Base-by-base conservation (phyloP, 345 rosid genomes). In the Draba incana region DNA sequence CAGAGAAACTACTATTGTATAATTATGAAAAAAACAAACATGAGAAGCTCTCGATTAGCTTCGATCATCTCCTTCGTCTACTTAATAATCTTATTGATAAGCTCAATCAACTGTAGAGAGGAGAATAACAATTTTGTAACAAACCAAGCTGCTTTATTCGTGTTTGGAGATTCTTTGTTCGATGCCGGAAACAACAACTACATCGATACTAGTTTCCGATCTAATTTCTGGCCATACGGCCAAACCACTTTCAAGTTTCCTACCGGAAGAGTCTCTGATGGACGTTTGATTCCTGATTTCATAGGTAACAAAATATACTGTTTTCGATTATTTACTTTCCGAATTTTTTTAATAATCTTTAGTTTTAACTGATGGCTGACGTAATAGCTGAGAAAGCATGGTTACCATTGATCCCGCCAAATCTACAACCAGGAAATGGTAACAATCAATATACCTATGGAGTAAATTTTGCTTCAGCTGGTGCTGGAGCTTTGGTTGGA, bases 181-280 rank as follows among this genome's bases (percentile, higher is more conserved):
- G 86, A 81, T 69, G 62, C 72, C 1, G 84, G 87, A 66, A 83
- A 81, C 74, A 80, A 84, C 71, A 80, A 81, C 64, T 75, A 72
- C 10, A 75, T 78, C 70, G 43, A 72, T 30, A 77, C 81, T 2
- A 1, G 70, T 4, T 11, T 9, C 10, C 57, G 39, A 45, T 73
- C 81, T 10, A 70, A 83, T 39, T 69, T 39, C 9, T 23, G 37
- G 66, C 88, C 89, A 1, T 83, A 77, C 9, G 84, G 86, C 4
- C 72, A 64, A 37, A 79, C 77, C 14, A 70, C 70, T 60, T 80
- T 83, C 69, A 66, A 68, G 1, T 43, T 37, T 3, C 78, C 88
- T 2, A 81, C 84, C 0, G 84, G 86, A 1, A 76, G 86, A 48
- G 27, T 75, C 24, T 79, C 81, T 2, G 75, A 83, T 11, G 88